Evolutionary conservation across 1,139 yeast species (phyloP), one percentile per base, ranked within the genome.

Genomic region (Spathaspora jeffriesii): DNA sequence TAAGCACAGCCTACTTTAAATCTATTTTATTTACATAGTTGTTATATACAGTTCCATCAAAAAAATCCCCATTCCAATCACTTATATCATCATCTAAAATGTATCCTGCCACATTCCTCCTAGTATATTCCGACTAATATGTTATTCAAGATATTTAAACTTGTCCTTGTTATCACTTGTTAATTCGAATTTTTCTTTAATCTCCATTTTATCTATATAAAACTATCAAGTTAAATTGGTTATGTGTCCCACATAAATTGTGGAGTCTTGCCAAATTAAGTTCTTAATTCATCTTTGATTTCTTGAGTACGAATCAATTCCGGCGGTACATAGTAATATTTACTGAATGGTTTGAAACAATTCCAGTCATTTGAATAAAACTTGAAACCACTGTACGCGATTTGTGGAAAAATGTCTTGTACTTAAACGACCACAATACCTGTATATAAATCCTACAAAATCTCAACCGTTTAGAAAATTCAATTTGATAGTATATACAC

Each of bases 241-340:
- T 55, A 47, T 71, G 64, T 1, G 51, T 60, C 58, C 55, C 84
- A 86, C 14, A 70, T 67, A 59, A 87, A 87, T 49, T 67, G 70
- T 1, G 96, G 96, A 0, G 96, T 84, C 36, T 77, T 74, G 0
- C 91, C 96, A 61, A 65, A 88, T 34, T 68, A 87, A 11, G 71
- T 62, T 49, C 67, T 62, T 37, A 87, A 66, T 39, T 76, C 75
- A 0, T 64, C 58, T 2, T 79, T 77, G 1, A 72, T 72, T 1
- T 72, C 62, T 2, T 51, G 25, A 0, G 88, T 71, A 40, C 78
- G n/a, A n/a, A n/a, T n/a, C n/a, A n/a, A n/a, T n/a, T n/a, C n/a
- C n/a, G n/a, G n/a, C n/a, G n/a, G n/a, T n/a, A n/a, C n/a, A n/a
- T n/a, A n/a, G n/a, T n/a, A n/a, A n/a, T n/a, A n/a, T n/a, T n/a